phyloP scores from a whole-genome alignment of 306 rosid genomes.

The Acacia confusa region DNA sequence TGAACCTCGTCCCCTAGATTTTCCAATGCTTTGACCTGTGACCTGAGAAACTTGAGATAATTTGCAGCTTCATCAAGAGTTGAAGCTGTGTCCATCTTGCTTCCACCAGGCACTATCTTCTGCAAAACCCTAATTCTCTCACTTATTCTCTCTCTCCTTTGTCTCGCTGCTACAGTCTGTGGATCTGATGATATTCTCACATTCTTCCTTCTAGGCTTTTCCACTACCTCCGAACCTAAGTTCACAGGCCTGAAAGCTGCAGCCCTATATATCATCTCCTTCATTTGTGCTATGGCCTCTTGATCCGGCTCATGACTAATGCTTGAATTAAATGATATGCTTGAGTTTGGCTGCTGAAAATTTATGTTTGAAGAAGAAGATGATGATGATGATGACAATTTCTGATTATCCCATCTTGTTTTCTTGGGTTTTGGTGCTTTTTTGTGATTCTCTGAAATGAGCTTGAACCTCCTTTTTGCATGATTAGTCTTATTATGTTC shows the following conservation, averaged over 20 bases:
- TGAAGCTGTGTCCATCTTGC: constrained; percentile 97
- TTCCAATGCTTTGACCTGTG: constrained; percentile 83
- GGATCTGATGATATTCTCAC: constrained; percentile 88
- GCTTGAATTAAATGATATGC: constrained; percentile 38
- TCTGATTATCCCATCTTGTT: constrained; percentile 49
- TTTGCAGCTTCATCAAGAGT: constrained; percentile 98
- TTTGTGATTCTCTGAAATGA: constrained; percentile 41
- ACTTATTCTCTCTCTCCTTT: constrained; percentile 87
- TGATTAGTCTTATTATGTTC: neutral
- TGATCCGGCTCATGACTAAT: constrained; percentile 64
- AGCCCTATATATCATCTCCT: constrained; percentile 88
- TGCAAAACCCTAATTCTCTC: constrained; percentile 89
- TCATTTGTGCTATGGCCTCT: constrained; percentile 91
- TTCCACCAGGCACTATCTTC: constrained; percentile 91
- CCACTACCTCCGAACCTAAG: constrained; percentile 60
- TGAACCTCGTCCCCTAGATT: constrained; percentile 49
- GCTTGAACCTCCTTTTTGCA: constrained; percentile 43
- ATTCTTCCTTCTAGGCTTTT: constrained; percentile 84
- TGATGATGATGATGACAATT: constrained; percentile 24
- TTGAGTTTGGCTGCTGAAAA: constrained; percentile 70
- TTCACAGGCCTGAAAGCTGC: constrained; percentile 94
- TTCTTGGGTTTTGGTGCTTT: constrained; percentile 57
- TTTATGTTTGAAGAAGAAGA: constrained; percentile 66
- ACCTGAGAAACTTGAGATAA: constrained; percentile 80
- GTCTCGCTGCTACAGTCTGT: constrained; percentile 95